Conservation (phyloP, 108 stramenopile species). For the Mediolabrus comicus region DNA sequence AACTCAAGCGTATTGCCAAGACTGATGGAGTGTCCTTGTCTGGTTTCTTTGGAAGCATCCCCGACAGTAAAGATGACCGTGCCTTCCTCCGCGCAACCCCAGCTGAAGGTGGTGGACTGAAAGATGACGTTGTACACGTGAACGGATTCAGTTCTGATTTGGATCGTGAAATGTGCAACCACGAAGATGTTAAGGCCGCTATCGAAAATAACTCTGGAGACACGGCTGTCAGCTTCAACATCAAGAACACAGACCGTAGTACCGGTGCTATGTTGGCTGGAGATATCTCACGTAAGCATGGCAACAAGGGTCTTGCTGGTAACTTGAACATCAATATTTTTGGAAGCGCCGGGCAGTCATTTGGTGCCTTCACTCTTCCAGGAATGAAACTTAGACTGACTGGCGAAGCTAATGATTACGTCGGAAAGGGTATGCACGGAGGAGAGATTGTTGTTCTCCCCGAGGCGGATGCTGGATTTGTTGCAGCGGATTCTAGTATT, state of each 20-base stretch:
- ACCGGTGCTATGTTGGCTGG: conserved; percentile 88
- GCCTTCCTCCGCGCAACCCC: conserved; percentile 71
- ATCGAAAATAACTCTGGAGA: conserved; percentile 76
- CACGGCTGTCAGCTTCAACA: conserved; percentile 56
- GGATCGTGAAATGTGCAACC: conserved; percentile 71
- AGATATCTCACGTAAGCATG: conserved; percentile 89
- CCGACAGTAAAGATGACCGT: conserved; percentile 59
- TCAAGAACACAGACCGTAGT: conserved; percentile 88
- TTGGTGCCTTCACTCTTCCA: conserved; percentile 89
- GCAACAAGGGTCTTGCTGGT: conserved; percentile 86
- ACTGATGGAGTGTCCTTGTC: conserved; percentile 65
- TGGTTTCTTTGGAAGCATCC: conserved; percentile 76
- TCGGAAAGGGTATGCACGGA: conserved; percentile 96
- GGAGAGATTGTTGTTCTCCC: conserved; percentile 93
- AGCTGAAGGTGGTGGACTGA: conserved; percentile 58
- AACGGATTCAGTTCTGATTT: conserved; percentile 84
- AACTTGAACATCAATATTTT: conserved; percentile 85
- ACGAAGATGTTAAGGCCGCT: conserved; percentile 68
- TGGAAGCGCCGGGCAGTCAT: conserved; percentile 95
- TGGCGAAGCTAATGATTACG: conserved; percentile 98
- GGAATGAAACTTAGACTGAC: conserved; percentile 85
- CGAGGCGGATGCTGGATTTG: conserved; percentile 76
- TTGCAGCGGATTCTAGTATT: conserved; percentile 89
- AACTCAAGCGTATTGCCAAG: conserved; percentile 71
- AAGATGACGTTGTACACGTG: conserved; percentile 76